Percentiles rank a stretch among this genome's conserved stretches.
These are phyloP conservation scores for Macrotyloma uniflorum DNA, from an alignment of 306 rosid species.

Conservation along the genomic window DNA sequence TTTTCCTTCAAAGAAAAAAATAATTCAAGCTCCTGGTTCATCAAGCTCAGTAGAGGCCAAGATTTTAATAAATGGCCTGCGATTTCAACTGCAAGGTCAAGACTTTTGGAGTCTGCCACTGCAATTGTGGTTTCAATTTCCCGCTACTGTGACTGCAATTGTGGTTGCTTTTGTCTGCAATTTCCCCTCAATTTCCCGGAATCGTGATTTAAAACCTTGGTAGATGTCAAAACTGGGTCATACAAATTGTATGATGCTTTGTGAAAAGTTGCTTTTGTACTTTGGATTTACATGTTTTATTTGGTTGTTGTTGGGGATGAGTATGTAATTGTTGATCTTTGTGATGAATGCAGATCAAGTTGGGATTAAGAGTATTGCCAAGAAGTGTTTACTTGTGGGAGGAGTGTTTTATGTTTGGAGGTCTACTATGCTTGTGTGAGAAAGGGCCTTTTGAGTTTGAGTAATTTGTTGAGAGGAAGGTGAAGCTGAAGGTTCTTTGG, in stretches of 20 bases:
- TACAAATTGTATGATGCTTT: constrained; percentile 10
- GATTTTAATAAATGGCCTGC: not conserved
- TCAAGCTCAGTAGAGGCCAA: not conserved
- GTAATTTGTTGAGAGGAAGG: constrained; percentile 34
- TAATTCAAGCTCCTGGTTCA: constrained; percentile 30
- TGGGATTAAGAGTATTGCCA: constrained; percentile 26
- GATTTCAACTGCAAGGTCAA: not conserved
- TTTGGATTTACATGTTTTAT: constrained; percentile 24
- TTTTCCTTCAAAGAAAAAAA: not conserved
- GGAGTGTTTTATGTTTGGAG: constrained; percentile 26
- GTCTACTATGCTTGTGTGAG: constrained; percentile 45
- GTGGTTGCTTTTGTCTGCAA: not conserved
- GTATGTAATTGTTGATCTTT: constrained; percentile 36
- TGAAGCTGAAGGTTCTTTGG: constrained; percentile 38
- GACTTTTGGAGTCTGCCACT: not conserved
- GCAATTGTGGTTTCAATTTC: not conserved
- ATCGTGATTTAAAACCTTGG: not conserved
- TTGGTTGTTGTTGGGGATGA: constrained; percentile 34
- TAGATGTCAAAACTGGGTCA: constrained; percentile 14
- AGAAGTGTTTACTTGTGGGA: constrained; percentile 14
- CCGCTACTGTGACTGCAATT: not conserved
- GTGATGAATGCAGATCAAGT: constrained; percentile 57
- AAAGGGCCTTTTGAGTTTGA: constrained; percentile 37
- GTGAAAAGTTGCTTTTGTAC: constrained; percentile 11
- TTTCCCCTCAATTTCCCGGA: not conserved